Base-by-base conservation (phyloP, 176 grass and related monocot genomes). In the Elaeis guineensis region DNA sequence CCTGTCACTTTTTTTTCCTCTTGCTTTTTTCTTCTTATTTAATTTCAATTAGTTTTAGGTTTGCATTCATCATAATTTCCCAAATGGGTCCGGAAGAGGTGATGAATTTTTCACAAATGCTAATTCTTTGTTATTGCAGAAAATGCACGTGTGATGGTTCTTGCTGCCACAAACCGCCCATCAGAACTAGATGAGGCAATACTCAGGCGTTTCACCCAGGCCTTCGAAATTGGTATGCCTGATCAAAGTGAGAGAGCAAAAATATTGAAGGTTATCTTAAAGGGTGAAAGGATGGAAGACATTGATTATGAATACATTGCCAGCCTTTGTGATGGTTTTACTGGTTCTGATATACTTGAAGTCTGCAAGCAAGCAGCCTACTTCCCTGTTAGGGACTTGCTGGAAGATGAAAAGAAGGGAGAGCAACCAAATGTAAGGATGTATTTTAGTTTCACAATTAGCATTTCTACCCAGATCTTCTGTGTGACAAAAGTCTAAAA, bases 131-230 rank as follows among this genome's bases (percentile, higher is more conserved):
- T 50, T 61, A 19, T 74, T 90, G 44, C 60, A 98, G 93, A 86
- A 63, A 79, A 92, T 83, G 93, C 93, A 55, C 81, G 82, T 57
- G 93, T 98, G 68, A 98, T 92, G 93, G 93, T 98, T 54, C 87
- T 98, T 78, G 93, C 93, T 73, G 93, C 93, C 49, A 98, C 93
- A 61, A 98, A 98, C 64, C 83, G 93, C 20, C 93, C 93, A 66
- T 86, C 83, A 18, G 93, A 89, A 68, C 72, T 98, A 72, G 93
- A 98, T 54, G 93, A 92, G 56, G 93, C 93, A 49, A 98, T 98
- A 57, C 77, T 98, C 15, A 80, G 93, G 58, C 84, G 93, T 6
- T 98, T 98, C 69, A 98, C 87, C 1, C 93, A 92, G 61, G 89
- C 64, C 71, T 98, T 98, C 75, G 93, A 98, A 76, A 89, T 98